Evolutionary conservation across 352 stramenopile species (phyloP).

Genomic region (Phytopythium aichiense): DNA sequence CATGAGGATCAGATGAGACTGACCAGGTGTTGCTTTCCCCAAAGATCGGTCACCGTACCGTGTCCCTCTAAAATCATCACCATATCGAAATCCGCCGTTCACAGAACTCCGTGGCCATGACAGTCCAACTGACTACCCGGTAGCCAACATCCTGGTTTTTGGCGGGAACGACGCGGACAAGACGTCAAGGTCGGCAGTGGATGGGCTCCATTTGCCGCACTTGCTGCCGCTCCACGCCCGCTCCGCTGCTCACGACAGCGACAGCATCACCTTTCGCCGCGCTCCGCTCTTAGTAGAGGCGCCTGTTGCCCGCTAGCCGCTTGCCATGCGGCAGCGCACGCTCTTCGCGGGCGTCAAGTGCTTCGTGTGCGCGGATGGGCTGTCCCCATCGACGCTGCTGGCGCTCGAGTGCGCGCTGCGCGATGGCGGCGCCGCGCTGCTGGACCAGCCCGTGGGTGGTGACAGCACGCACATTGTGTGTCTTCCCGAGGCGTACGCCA

Average conservation of each 20-base stretch:
- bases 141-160: neutral
- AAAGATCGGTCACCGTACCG: neutral
- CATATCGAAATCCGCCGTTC: neutral
- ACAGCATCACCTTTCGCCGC: neutral
- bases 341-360: slow-evolving; percentile 47
- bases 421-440: slow-evolving; percentile 52
- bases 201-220: neutral
- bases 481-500: slow-evolving; percentile 42
- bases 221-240: neutral
- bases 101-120: neutral
- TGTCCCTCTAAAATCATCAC: neutral
- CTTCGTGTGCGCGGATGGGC: slow-evolving; percentile 47
- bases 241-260: neutral
- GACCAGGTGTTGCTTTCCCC: no score
- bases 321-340: slow-evolving; percentile 33
- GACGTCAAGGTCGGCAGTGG: neutral
- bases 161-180: neutral
- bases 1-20: no score
- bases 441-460: slow-evolving; percentile 19
- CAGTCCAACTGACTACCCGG: neutral
- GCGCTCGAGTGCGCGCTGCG: slow-evolving; percentile 57
- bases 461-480: slow-evolving; percentile 70
- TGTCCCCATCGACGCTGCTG: slow-evolving; percentile 30
- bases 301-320: neutral
- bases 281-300: neutral